A percentile compares a stretch with the other conserved stretches of the same genome.
phyloP scores from a whole-genome alignment of 768 basidiomycete genomes.

The Lactarius hatsudake region DNA sequence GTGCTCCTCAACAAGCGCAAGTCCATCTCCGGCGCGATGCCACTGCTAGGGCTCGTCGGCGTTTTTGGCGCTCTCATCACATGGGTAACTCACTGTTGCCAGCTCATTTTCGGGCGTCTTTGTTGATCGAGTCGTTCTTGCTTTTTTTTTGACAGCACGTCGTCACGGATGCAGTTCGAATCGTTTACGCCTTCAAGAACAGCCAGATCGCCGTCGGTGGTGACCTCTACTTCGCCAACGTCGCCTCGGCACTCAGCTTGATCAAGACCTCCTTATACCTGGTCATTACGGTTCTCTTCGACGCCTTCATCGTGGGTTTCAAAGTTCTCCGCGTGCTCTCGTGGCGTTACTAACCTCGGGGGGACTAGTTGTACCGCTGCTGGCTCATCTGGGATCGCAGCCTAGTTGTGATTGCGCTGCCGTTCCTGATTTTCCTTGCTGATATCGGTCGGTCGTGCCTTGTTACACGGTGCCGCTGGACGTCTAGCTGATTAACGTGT shows the following conservation, averaged over 20 bases:
- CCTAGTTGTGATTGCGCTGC: slow-evolving; percentile 24
- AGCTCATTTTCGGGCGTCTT: not conserved
- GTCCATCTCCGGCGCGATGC: slow-evolving; percentile 3
- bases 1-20: slow-evolving; percentile 24
- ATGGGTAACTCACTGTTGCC: slow-evolving; percentile 11
- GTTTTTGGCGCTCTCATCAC: slow-evolving; percentile 23
- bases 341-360: not conserved
- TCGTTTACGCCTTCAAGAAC: slow-evolving; percentile 31
- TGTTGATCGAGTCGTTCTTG: not conserved
- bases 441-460: slow-evolving; percentile 30
- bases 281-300: slow-evolving; percentile 31
- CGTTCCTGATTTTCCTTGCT: slow-evolving; percentile 31
- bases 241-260: slow-evolving; percentile 29
- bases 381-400: slow-evolving; percentile 33
- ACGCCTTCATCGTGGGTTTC: slow-evolving; percentile 31
- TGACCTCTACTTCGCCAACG: slow-evolving; percentile 28
- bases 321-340: slow-evolving; percentile 2
- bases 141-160: slow-evolving; percentile 27
- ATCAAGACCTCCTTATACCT: slow-evolving; percentile 31
- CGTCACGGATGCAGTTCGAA: slow-evolving; percentile 30
- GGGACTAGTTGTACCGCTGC: slow-evolving; percentile 30
- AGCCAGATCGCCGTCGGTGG: slow-evolving; percentile 24
- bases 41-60: slow-evolving; percentile 19
- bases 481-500: not conserved
- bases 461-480: not conserved